phyloP scores from a whole-genome alignment of 805 yeast species.

The Candida sonorensis region DNA sequence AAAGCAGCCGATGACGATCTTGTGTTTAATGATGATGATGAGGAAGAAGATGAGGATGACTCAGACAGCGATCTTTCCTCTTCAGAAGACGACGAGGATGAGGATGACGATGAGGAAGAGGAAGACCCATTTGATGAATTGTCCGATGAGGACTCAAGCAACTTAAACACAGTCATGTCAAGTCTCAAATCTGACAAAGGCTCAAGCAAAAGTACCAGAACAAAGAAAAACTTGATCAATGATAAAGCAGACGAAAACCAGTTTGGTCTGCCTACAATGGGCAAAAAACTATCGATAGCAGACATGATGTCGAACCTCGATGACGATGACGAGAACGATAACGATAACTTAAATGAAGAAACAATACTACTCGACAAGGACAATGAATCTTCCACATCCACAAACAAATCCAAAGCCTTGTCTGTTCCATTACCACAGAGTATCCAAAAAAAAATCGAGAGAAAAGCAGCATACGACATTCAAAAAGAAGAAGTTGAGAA shows the following conservation, averaged over 20 bases:
- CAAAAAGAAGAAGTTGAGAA: slow-evolving; percentile 79
- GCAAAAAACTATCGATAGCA: slow-evolving; percentile 52
- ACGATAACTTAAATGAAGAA: slow-evolving; percentile 36
- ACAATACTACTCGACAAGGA: slow-evolving; percentile 37
- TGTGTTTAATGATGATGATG: slow-evolving; percentile 20
- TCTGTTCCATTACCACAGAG: slow-evolving; percentile 81
- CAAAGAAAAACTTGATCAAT: slow-evolving; percentile 42
- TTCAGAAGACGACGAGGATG: slow-evolving; percentile 18
- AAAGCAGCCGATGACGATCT: slow-evolving; percentile 21
- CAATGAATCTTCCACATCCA: no score
- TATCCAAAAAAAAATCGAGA: slow-evolving; percentile 76
- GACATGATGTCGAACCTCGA: slow-evolving; percentile 70
- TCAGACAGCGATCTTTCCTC: slow-evolving; percentile 16
- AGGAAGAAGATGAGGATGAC: slow-evolving; percentile 19
- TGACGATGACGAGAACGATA: slow-evolving; percentile 35
- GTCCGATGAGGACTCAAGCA: slow-evolving; percentile 32
- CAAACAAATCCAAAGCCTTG: slow-evolving; percentile 36
- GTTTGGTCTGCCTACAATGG: slow-evolving; percentile 56
- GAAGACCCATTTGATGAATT: slow-evolving; percentile 23
- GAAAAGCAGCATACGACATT: slow-evolving; percentile 85
- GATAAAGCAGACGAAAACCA: slow-evolving; percentile 60
- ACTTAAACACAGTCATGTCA: slow-evolving; percentile 42
- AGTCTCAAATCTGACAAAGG: slow-evolving; percentile 30
- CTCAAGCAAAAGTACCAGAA: slow-evolving; percentile 29
- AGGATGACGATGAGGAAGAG: slow-evolving; percentile 19